Evolutionary conservation across 345 rosid genomes (phyloP), one percentile per base, ranked within the genome.

Genomic region (Reutealis trisperma): DNA sequence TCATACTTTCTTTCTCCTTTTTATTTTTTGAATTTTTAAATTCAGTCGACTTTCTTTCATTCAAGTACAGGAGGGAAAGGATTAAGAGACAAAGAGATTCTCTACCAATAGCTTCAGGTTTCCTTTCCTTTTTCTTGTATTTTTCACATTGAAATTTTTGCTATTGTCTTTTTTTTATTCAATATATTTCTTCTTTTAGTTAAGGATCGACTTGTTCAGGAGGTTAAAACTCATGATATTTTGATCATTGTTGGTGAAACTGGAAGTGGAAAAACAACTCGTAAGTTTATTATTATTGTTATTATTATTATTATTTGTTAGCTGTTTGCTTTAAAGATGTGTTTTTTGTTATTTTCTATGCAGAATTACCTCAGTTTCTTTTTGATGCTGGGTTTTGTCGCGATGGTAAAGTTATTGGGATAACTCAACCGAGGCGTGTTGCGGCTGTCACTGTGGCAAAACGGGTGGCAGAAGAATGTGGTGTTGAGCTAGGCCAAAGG

Each of bases 251-350:
- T 95, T 72, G 99, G 98, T 16, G 99, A 93, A 86, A 95, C 99
- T 27, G 99, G 99, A 32, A 93, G 99, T 47, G 99, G 99, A 42
- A 95, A 95, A 84, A 92, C 98, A 18, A 95, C 99, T 49, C 99
- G 99, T 95, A 79, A 83, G 91, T 78, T 8, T 63, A 24, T 72
- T 41, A n/a, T n/a, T n/a, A n/a, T n/a, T n/a, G n/a, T 18, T 59
- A 3, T 21, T 41, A 18, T 37, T 37, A 0, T 21, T 34, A 8
- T 67, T 68, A 37, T 5, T 52, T 21, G 58, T 30, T 37, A 6
- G 57, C 0, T 14, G 2, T 12, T 14, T 59, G 8, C 30, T 24
- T 32, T 75, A 1, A 71, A 67, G 70, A 30, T 69, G 10, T 83
- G 74, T 41, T 61, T 13, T 52, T 22, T 44, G 49, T 27, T 77